Conservation (phyloP, 176 grass and related monocot genomes). For the Ensete ventricosum region DNA sequence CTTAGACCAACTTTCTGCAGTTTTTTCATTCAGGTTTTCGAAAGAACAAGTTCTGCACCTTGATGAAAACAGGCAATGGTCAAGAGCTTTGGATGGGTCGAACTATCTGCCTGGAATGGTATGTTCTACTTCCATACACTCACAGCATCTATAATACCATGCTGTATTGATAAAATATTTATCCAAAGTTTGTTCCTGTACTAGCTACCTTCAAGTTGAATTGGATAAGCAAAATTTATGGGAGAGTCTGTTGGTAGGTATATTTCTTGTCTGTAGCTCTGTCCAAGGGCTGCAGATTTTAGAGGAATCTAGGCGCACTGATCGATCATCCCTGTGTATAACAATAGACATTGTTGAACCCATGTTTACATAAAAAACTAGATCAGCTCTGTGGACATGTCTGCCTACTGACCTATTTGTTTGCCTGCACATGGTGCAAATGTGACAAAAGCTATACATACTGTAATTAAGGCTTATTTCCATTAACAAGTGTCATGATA, state of each 20-base stretch:
- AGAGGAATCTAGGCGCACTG: background rate
- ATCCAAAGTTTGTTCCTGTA: background rate
- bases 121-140: constrained; percentile 4
- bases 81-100: constrained; percentile 92
- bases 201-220: background rate
- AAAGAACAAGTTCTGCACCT: constrained; percentile 69
- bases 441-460: background rate
- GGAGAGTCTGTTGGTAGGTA: background rate
- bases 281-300: background rate
- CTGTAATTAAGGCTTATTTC: background rate
- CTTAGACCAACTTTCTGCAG: constrained; percentile 5
- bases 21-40: constrained; percentile 49
- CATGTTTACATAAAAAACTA: too few relatives aligned
- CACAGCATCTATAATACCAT: constrained; percentile 1
- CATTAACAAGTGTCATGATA: background rate
- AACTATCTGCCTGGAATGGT: constrained; percentile 99
- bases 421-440: background rate
- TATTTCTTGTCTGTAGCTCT: background rate
- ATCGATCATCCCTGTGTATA: background rate
- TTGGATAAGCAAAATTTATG: background rate
- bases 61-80: constrained; percentile 97
- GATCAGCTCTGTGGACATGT: too few relatives aligned
- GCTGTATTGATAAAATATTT: background rate
- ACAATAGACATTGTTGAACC: background rate
- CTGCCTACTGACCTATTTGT: background rate